A percentile compares a stretch with the other conserved stretches of the same genome.
These are phyloP conservation scores for Aegilops bicornis DNA, from an alignment of 176 grass and related monocot genomes.

Conservation along the genomic window DNA sequence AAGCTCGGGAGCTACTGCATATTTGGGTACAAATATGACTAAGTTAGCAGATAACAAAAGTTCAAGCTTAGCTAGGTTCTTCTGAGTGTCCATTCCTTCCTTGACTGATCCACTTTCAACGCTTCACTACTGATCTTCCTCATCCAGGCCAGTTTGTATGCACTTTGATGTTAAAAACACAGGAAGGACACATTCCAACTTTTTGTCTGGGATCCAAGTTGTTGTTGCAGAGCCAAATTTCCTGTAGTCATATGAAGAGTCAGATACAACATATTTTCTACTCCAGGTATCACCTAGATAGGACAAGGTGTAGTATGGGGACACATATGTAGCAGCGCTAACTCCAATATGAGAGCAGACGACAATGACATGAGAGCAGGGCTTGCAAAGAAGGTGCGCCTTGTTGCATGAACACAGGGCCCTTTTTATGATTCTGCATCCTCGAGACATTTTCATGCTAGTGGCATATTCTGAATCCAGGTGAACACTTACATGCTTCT, in stretches of 20 bases:
- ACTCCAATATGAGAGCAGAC: constrained; percentile 17
- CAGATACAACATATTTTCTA: background rate
- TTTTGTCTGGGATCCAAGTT: constrained; percentile 23
- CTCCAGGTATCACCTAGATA: background rate
- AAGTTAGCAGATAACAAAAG: background rate
- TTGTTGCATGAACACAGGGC: background rate
- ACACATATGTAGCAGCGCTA: background rate
- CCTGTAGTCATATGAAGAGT: background rate
- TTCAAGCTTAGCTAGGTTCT: background rate
- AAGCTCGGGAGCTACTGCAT: no score
- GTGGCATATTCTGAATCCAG: background rate
- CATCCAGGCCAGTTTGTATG: background rate
- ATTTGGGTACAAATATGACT: background rate
- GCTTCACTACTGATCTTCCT: background rate
- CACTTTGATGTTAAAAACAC: background rate
- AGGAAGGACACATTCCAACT: background rate
- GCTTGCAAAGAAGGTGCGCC: background rate
- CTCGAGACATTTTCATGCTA: background rate
- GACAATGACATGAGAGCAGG: background rate
- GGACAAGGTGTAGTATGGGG: background rate
- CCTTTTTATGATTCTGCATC: background rate
- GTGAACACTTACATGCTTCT: background rate
- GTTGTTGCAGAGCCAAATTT: background rate
- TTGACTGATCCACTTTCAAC: background rate
- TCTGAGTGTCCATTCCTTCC: background rate